A percentile compares a stretch with the other conserved stretches of the same genome.
Evolutionary conservation across 192 early-diverging fungal species (phyloP).

Genomic region (Podila minutissima): DNA sequence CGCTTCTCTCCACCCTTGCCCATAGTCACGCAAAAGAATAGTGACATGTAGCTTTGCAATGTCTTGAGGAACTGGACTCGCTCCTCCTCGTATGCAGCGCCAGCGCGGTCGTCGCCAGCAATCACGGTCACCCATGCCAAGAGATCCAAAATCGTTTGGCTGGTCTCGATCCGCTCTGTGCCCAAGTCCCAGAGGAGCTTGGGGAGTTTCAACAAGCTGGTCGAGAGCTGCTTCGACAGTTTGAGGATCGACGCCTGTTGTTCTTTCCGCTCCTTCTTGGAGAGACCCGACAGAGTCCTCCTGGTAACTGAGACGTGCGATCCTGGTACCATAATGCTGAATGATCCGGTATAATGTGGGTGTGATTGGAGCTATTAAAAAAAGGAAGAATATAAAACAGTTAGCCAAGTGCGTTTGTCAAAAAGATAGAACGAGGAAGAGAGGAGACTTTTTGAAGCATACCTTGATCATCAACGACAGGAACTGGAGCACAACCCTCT

Average conservation of each 20-base stretch:
- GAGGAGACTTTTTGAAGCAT: background rate
- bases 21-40: conserved; percentile 45
- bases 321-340: conserved; percentile 49
- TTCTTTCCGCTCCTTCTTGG: conserved; percentile 29
- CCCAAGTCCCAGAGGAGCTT: conserved; percentile 63
- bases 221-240: conserved; percentile 29
- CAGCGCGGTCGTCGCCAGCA: conserved; percentile 22
- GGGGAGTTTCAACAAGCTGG: conserved; percentile 57
- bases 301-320: conserved; percentile 8
- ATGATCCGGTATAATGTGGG: conserved; percentile 47
- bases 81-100: conserved; percentile 16
- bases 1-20: conserved; percentile 22
- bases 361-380: conserved; percentile 44
- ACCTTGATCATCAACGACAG: conserved; percentile 38
- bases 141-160: conserved; percentile 42
- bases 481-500: conserved; percentile 39
- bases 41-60: conserved; percentile 34
- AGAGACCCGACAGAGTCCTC: conserved; percentile 3
- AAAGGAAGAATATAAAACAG: background rate
- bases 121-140: conserved; percentile 38
- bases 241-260: conserved; percentile 26
- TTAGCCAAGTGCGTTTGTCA: conserved; percentile 17
- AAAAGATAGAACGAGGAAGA: conserved; percentile 16
- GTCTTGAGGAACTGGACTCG: conserved; percentile 29
- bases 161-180: conserved; percentile 56